phyloP scores from a whole-genome alignment of 148 eudicot genomes.

The Rhododendron molle region DNA sequence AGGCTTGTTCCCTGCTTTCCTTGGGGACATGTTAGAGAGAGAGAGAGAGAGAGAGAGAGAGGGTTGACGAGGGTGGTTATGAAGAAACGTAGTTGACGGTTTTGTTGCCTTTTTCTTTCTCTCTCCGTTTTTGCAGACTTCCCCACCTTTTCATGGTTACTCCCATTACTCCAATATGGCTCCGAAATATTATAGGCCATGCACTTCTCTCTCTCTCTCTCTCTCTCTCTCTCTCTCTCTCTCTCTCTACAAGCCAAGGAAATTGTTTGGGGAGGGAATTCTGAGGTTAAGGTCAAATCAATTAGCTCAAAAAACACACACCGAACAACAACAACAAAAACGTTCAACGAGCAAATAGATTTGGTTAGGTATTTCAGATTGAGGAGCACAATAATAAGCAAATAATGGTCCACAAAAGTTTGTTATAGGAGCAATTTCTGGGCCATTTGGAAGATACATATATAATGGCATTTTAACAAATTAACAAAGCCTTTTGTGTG shows the following conservation, averaged over 20 bases:
- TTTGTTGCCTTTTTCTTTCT: not conserved
- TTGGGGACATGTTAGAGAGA: not conserved
- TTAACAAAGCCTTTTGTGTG: not conserved
- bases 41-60: not conserved
- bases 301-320: no score
- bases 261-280: not conserved
- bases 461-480: not conserved
- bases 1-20: not conserved
- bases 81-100: not conserved
- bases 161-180: not conserved
- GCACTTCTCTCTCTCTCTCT: not conserved
- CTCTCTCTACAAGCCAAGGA: not conserved
- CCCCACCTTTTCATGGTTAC: not conserved
- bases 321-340: no score
- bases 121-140: not conserved
- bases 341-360: not conserved
- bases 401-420: not conserved
- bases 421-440: not conserved
- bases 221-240: constrained; percentile 5
- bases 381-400: not conserved
- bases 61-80: not conserved
- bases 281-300: no score
- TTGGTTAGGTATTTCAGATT: not conserved
- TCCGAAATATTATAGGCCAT: constrained; percentile 6
- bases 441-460: not conserved